These are phyloP conservation scores for Fusarium staphyleae DNA, from an alignment of 2,329 filamentous ascomycete genomes.

Conservation along the genomic window DNA sequence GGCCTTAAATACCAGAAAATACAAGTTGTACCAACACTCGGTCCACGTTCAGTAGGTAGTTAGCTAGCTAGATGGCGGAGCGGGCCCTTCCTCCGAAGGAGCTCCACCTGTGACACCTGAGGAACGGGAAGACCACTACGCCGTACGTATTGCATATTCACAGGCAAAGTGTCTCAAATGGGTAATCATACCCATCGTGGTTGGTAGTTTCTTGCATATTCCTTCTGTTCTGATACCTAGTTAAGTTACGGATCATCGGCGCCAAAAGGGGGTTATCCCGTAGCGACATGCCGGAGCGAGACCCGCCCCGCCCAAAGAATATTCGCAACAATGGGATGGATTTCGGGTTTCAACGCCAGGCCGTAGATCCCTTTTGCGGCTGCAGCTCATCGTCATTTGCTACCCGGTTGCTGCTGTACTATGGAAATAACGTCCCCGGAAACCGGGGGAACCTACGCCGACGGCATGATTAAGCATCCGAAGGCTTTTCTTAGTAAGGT, in stretches of 20 bases:
- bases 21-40: too few species aligned
- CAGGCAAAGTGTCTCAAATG: neutral
- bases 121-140: too few species aligned
- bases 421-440: neutral
- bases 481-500: neutral
- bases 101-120: too few species aligned
- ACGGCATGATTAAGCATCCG: conserved; percentile 32
- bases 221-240: neutral
- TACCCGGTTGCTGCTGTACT: neutral
- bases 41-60: neutral
- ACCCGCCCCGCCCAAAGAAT: conserved; percentile 19
- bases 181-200: neutral
- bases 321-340: too few species aligned
- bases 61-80: conserved; percentile 21
- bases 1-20: conserved; percentile 27
- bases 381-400: neutral
- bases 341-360: neutral
- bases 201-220: neutral
- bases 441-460: conserved; percentile 21
- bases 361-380: neutral
- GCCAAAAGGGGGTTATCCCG: neutral
- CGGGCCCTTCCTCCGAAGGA: conserved; percentile 14
- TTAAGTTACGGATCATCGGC: neutral
- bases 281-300: conserved; percentile 6
- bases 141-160: too few species aligned